Conservation (phyloP, 768 basidiomycete species). For the Lentinula sp. region DNA sequence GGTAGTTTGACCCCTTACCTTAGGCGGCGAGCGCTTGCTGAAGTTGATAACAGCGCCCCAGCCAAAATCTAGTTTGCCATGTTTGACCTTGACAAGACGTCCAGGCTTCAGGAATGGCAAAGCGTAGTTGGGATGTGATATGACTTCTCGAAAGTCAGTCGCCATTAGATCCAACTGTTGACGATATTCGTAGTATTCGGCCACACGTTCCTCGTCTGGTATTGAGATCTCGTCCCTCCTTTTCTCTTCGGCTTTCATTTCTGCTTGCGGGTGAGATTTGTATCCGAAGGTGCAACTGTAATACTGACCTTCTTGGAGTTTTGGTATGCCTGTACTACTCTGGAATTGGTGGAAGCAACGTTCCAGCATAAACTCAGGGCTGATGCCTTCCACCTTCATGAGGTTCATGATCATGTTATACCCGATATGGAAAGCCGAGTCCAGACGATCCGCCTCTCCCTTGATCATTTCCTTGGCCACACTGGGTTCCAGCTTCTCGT, state of each 20-base stretch:
- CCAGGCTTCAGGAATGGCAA: constrained; percentile 91
- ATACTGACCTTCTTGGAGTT: constrained; percentile 70
- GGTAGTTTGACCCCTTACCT: constrained; percentile 38
- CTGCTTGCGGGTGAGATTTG: constrained; percentile 29
- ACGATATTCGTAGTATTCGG: constrained; percentile 90
- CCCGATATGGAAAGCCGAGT: constrained; percentile 97
- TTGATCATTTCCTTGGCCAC: constrained; percentile 97
- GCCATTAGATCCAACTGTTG: constrained; percentile 88
- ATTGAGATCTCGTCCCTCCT: constrained; percentile 59
- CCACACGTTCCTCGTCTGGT: constrained; percentile 75
- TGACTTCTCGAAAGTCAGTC: constrained; percentile 83
- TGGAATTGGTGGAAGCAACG: constrained; percentile 99
- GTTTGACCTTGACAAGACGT: constrained; percentile 85
- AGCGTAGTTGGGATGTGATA: constrained; percentile 94
- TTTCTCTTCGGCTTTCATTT: constrained; percentile 70
- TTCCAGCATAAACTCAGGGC: constrained; percentile 97
- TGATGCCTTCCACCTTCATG: constrained; percentile 97
- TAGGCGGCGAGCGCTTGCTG: constrained; percentile 79
- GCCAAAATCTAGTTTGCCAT: constrained; percentile 86
- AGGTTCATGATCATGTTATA: constrained; percentile 99
- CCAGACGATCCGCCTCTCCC: constrained; percentile 92
- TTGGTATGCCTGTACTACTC: constrained; percentile 85
- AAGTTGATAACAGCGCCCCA: constrained; percentile 96
- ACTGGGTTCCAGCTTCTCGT: constrained; percentile 91
- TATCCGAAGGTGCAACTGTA: background rate